These are phyloP conservation scores for Lunasporangiospora selenospora DNA, from an alignment of 192 early-diverging fungal species.

Conservation along the genomic window DNA sequence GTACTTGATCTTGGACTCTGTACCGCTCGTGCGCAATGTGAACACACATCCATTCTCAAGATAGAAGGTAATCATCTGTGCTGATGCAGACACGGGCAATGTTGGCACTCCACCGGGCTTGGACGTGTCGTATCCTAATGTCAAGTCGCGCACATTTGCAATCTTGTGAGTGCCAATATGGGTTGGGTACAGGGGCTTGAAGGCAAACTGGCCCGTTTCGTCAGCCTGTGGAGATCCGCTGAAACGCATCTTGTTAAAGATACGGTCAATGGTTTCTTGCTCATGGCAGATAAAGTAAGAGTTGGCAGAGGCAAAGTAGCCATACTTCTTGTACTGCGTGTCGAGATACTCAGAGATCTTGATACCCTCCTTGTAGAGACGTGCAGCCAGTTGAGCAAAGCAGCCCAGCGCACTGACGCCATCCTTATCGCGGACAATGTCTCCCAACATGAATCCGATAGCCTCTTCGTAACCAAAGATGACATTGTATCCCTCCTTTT, in stretches of 20 bases:
- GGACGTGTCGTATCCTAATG: slow-evolving; percentile 83
- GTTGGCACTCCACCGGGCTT: slow-evolving; percentile 66
- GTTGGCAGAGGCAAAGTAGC: slow-evolving; percentile 87
- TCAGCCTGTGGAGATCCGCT: slow-evolving; percentile 53
- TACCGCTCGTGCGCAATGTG: slow-evolving; percentile 78
- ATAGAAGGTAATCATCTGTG: slow-evolving; percentile 94
- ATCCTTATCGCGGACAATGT: slow-evolving; percentile 90
- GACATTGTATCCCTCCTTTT: slow-evolving; percentile 67
- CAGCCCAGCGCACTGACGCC: slow-evolving; percentile 84
- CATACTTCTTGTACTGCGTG: slow-evolving; percentile 76
- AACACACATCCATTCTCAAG: slow-evolving; percentile 72
- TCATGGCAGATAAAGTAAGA: slow-evolving; percentile 90
- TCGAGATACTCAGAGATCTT: slow-evolving; percentile 76
- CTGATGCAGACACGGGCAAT: slow-evolving; percentile 74
- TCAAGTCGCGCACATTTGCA: slow-evolving; percentile 83
- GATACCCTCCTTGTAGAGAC: slow-evolving; percentile 67
- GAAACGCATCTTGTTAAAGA: slow-evolving; percentile 87
- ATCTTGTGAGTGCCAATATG: slow-evolving; percentile 74
- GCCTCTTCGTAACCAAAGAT: slow-evolving; percentile 95
- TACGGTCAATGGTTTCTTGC: slow-evolving; percentile 66
- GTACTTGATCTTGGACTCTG: slow-evolving; percentile 94
- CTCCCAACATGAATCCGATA: slow-evolving; percentile 85
- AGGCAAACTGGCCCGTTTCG: slow-evolving; percentile 30
- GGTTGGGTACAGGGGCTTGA: slow-evolving; percentile 73
- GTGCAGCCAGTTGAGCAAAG: slow-evolving; percentile 78